Percentiles rank a stretch among this genome's conserved stretches.
These are phyloP conservation scores for Davidsoniella australis DNA, from an alignment of 2,329 filamentous ascomycete species.

Conservation along the genomic window DNA sequence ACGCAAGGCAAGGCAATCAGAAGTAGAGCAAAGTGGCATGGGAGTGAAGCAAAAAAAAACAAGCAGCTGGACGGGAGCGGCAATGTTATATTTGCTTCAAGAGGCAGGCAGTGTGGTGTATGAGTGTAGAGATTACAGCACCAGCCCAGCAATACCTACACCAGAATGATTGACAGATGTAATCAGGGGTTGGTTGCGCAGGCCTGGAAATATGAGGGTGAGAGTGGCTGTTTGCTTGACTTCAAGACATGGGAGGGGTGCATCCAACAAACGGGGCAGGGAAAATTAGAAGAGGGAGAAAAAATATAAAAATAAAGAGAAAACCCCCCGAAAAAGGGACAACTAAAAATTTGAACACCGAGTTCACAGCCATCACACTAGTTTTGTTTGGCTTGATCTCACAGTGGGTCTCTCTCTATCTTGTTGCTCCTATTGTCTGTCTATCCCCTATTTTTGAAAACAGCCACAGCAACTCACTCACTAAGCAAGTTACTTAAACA, in stretches of 20 bases:
- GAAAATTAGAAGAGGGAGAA: neutral
- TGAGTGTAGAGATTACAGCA: too few relatives aligned
- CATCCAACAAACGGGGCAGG: neutral
- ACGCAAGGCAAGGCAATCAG: conserved; percentile 2
- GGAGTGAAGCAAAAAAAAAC: neutral
- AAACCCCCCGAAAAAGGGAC: neutral
- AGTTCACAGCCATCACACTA: too few relatives aligned
- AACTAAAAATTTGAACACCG: too few relatives aligned
- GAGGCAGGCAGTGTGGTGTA: neutral
- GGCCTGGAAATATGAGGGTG: neutral
- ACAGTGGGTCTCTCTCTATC: neutral
- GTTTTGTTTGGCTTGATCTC: neutral
- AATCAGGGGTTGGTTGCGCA: conserved; percentile 1
- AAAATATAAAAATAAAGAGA: neutral
- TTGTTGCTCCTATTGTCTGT: neutral
- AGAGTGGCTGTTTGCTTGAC: neutral
- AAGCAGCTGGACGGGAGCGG: conserved; percentile 2
- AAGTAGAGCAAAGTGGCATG: conserved; percentile 5
- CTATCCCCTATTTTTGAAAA: neutral
- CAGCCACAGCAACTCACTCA: too few relatives aligned
- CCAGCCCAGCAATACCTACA: neutral
- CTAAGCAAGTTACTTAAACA: too few relatives aligned
- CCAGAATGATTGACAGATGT: conserved; percentile 5
- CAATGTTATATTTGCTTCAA: conserved; percentile 8
- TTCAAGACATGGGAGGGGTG: neutral